A percentile compares a stretch with the other conserved stretches of the same genome.
phyloP scores from a whole-genome alignment of 805 yeast species.

The Jamesozyma hellenica region DNA sequence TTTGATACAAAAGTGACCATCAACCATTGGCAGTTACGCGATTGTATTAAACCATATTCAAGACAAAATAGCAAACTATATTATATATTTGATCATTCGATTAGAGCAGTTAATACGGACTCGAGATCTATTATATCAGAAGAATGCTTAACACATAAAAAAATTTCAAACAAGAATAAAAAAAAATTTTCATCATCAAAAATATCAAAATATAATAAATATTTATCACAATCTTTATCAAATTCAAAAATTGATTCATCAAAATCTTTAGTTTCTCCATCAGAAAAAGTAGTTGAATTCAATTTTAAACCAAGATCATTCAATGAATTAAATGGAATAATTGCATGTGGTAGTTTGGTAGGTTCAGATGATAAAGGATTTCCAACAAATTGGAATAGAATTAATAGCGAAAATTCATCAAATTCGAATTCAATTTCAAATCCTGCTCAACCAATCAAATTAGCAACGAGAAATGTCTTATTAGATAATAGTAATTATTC shows the following conservation, averaged over 20 bases:
- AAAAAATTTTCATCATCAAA: too few species aligned
- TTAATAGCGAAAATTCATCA: conserved; percentile 1
- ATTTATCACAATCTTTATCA: neutral
- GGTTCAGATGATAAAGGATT: conserved; percentile 31
- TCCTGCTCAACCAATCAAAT: conserved; percentile 21
- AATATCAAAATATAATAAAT: neutral
- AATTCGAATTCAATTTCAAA: conserved; percentile 2
- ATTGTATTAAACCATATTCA: conserved; percentile 49
- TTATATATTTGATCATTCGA: conserved; percentile 48
- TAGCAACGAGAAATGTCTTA: conserved; percentile 24
- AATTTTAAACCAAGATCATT: conserved; percentile 66
- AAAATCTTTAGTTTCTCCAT: conserved; percentile 10
- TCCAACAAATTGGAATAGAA: conserved; percentile 22
- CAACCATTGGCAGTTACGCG: conserved; percentile 74
- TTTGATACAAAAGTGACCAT: conserved; percentile 27
- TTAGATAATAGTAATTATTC: conserved; percentile 24
- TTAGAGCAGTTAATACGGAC: conserved; percentile 36
- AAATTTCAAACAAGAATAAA: neutral
- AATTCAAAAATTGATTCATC: neutral
- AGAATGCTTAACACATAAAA: conserved; percentile 1
- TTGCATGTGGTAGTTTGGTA: conserved; percentile 46
- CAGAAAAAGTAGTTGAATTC: conserved; percentile 37
- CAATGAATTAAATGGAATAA: conserved; percentile 42
- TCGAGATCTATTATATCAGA: too few species aligned
- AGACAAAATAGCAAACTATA: conserved; percentile 36